Evolutionary conservation across 1,139 yeast genomes (phyloP).

Genomic region (Pichia sp.): DNA sequence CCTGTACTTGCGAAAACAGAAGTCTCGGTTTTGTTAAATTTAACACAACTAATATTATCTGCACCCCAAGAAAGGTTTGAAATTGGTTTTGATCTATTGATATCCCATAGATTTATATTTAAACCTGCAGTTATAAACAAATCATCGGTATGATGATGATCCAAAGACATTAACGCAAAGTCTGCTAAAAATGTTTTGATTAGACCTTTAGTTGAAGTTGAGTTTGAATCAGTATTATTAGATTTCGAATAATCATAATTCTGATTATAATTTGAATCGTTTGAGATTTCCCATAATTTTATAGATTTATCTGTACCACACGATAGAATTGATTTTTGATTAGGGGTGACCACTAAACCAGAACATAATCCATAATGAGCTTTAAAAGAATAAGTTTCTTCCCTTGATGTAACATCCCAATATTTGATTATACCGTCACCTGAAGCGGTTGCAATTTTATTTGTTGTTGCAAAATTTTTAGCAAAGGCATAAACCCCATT

Average conservation of each 20-base stretch:
- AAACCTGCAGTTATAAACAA: conserved; percentile 92
- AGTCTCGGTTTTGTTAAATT: conserved; percentile 86
- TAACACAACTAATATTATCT: conserved; percentile 75
- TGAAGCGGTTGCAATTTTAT: conserved; percentile 80
- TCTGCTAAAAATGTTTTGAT: conserved; percentile 76
- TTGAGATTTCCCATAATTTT: conserved; percentile 68
- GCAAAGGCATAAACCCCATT: conserved; percentile 94
- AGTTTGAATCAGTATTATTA: conserved; percentile 30
- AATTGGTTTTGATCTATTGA: conserved; percentile 66
- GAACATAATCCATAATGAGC: conserved; percentile 91
- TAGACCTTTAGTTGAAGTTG: conserved; percentile 36
- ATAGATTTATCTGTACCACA: conserved; percentile 90
- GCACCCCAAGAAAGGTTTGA: conserved; percentile 92
- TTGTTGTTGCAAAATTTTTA: conserved; percentile 62
- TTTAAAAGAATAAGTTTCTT: conserved; percentile 66
- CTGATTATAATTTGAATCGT: conserved; percentile 31
- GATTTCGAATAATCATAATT: conserved; percentile 13
- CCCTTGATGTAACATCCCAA: conserved; percentile 78
- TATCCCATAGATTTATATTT: conserved; percentile 83
- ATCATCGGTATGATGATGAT: conserved; percentile 71
- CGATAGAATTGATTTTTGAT: conserved; percentile 52
- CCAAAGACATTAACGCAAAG: conserved; percentile 77
- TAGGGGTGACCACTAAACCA: conserved; percentile 76
- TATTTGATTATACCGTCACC: conserved; percentile 94
- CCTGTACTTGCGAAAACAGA: conserved; percentile 88